A percentile compares a stretch with the other conserved stretches of the same genome.
Evolutionary conservation across 2,329 filamentous ascomycete species (phyloP).

Genomic region (Hyphodiscus sp.): DNA sequence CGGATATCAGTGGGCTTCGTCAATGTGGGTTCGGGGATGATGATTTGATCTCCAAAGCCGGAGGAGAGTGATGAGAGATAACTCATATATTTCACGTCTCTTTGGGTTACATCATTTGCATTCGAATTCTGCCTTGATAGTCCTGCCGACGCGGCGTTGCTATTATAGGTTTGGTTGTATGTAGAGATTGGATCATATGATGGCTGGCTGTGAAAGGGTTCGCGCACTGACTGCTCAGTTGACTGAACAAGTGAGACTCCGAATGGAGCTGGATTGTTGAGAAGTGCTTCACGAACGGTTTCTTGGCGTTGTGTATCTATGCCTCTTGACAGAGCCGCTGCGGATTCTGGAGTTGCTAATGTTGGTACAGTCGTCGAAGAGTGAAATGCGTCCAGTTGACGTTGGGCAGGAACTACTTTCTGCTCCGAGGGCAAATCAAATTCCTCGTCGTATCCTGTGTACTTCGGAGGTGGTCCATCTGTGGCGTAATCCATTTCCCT

Average conservation of each 20-base stretch:
- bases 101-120: conserved; percentile 19
- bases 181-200: conserved; percentile 2
- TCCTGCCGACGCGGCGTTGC: conserved; percentile 1
- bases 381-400: conserved; percentile 12
- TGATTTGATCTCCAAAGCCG: conserved; percentile 55
- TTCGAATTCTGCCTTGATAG: conserved; percentile 16
- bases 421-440: conserved; percentile 11
- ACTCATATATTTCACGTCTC: conserved; percentile 23
- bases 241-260: conserved; percentile 8
- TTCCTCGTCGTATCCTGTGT: conserved; percentile 6
- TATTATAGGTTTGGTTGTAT: conserved; percentile 10
- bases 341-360: conserved; percentile 11
- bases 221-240: not conserved
- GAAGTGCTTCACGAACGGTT: conserved; percentile 6
- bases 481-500: conserved; percentile 2
- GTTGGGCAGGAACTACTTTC: conserved; percentile 12
- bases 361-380: conserved; percentile 9
- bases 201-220: not conserved
- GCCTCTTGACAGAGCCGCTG: conserved; percentile 6
- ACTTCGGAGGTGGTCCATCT: conserved; percentile 17
- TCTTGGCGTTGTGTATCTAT: conserved; percentile 12
- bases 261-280: conserved; percentile 13
- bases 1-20: conserved; percentile 4
- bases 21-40: conserved; percentile 34
- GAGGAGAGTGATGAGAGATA: conserved; percentile 56